Conservation (phyloP, 1,284 basidiomycete species). For the Apiotrichum mycotoxinovorans region DNA sequence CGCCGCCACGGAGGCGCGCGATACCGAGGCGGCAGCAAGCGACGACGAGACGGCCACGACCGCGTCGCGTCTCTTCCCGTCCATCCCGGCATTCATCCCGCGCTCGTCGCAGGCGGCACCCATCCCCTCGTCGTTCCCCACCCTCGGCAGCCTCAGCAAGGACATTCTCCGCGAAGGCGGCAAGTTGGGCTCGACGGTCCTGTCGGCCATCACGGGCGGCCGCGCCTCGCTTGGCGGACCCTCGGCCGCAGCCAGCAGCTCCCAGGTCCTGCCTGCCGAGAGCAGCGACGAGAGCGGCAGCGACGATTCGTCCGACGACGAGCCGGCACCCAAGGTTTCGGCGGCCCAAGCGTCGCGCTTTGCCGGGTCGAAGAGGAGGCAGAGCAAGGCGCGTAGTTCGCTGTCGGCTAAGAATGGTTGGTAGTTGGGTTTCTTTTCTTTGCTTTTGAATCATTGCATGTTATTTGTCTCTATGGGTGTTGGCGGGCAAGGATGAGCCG, state of each 20-base stretch:
- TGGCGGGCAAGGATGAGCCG: no score
- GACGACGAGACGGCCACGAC: constrained; percentile 11
- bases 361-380: neutral
- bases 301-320: neutral
- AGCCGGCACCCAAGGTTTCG: neutral
- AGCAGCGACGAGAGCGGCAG: neutral
- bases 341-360: neutral
- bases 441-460: neutral
- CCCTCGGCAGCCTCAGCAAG: constrained; percentile 12
- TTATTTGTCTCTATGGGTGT: neutral
- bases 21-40: constrained; percentile 5
- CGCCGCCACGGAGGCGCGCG: neutral
- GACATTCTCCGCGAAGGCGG: constrained; percentile 13
- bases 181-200: neutral
- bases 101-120: neutral
- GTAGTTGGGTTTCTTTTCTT: neutral
- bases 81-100: neutral
- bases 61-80: neutral
- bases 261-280: neutral
- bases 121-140: constrained; percentile 15
- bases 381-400: neutral
- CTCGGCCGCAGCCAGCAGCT: neutral
- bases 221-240: neutral
- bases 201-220: neutral
- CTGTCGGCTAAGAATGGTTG: neutral